Percentiles rank a stretch among this genome's conserved stretches.
phyloP scores from a whole-genome alignment of 495 filamentous ascomycete species.

The Penicillium simplicissimum region DNA sequence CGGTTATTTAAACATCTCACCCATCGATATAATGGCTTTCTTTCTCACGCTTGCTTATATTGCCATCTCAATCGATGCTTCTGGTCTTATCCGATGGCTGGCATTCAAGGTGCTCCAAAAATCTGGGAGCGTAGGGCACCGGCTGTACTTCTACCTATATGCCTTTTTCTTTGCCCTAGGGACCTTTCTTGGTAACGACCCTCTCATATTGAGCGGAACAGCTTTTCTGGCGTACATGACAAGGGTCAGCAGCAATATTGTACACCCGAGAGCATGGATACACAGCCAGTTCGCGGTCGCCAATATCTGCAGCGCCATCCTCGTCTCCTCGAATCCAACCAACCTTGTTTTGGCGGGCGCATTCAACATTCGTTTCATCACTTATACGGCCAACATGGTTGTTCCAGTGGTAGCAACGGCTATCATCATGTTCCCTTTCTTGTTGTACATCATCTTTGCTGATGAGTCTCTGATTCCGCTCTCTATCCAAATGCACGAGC shows the following conservation, averaged over 20 bases:
- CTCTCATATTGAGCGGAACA: slow-evolving; percentile 68
- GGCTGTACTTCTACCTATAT: slow-evolving; percentile 68
- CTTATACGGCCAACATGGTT: slow-evolving; percentile 69
- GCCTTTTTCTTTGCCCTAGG: slow-evolving; percentile 66
- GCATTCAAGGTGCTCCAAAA: slow-evolving; percentile 68
- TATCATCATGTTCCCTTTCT: slow-evolving; percentile 62
- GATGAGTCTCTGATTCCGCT: slow-evolving; percentile 61
- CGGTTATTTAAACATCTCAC: slow-evolving; percentile 59
- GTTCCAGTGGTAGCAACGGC: slow-evolving; percentile 64
- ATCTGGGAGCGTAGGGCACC: slow-evolving; percentile 59
- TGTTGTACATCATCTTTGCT: slow-evolving; percentile 64
- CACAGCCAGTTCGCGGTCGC: slow-evolving; percentile 66
- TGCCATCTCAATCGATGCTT: slow-evolving; percentile 71
- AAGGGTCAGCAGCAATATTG: slow-evolving; percentile 65
- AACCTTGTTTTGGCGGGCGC: slow-evolving; percentile 71
- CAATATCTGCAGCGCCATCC: slow-evolving; percentile 64
- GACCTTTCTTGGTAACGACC: slow-evolving; percentile 68
- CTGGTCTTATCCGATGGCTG: slow-evolving; percentile 63
- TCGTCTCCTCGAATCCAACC: slow-evolving; percentile 71
- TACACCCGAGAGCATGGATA: slow-evolving; percentile 66
- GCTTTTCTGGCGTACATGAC: slow-evolving; percentile 74
- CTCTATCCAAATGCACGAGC: slow-evolving; percentile 64
- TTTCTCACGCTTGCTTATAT: slow-evolving; percentile 73
- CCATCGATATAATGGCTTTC: slow-evolving; percentile 66
- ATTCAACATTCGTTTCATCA: slow-evolving; percentile 65